Percentiles rank a stretch among this genome's conserved stretches.
These are phyloP conservation scores for Rhizoclosmatium globosum DNA, from an alignment of 192 early-diverging fungal species.

Conservation along the genomic window DNA sequence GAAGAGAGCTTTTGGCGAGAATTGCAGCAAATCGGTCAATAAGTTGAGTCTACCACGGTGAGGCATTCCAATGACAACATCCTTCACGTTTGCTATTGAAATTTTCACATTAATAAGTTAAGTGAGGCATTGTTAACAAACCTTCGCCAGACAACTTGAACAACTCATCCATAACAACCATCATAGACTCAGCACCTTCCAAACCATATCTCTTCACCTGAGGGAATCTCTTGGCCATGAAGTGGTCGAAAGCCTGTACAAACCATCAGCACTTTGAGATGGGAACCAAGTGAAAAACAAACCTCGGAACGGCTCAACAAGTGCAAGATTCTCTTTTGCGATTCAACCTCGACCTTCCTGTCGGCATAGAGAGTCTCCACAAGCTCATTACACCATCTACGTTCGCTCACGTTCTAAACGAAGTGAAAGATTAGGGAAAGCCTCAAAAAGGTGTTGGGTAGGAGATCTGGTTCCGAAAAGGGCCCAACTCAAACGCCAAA, in stretches of 20 bases:
- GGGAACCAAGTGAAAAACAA: not conserved
- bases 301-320: slow-evolving; percentile 82
- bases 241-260: slow-evolving; percentile 90
- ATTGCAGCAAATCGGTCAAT: slow-evolving; percentile 86
- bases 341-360: slow-evolving; percentile 60
- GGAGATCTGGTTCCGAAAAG: not conserved
- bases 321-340: slow-evolving; percentile 80
- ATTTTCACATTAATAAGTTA: slow-evolving; percentile 18
- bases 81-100: slow-evolving; percentile 71
- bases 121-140: slow-evolving; percentile 27
- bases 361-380: slow-evolving; percentile 75
- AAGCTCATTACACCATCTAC: slow-evolving; percentile 87
- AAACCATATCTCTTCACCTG: slow-evolving; percentile 96
- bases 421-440: not conserved
- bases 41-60: slow-evolving; percentile 96
- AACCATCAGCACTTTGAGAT: not conserved
- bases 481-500: no score
- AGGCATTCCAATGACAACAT: slow-evolving; percentile 94
- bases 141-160: slow-evolving; percentile 75
- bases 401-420: slow-evolving; percentile 75
- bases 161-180: slow-evolving; percentile 87
- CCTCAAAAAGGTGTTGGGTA: not conserved
- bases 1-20: slow-evolving; percentile 83
- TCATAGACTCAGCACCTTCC: slow-evolving; percentile 96
- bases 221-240: slow-evolving; percentile 97